phyloP scores from a whole-genome alignment of 345 rosid species.

The Ricinus communis region DNA sequence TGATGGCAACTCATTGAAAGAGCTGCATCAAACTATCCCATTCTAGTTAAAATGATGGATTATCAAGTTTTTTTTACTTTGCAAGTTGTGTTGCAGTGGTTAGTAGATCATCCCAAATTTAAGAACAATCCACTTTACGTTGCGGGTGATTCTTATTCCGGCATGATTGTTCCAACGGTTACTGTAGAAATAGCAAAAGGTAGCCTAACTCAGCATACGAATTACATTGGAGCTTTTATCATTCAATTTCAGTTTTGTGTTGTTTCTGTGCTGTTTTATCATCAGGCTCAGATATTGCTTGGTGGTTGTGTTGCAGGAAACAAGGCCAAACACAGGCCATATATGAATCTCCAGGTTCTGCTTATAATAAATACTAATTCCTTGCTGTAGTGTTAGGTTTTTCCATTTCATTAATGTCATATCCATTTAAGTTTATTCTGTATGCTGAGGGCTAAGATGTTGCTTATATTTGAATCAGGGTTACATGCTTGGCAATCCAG shows the following conservation, averaged over 20 bases:
- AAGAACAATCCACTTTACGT: slow-evolving; percentile 36
- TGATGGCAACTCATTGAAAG: background rate
- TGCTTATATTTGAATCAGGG: slow-evolving; percentile 25
- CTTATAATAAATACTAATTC: background rate
- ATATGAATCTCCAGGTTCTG: slow-evolving; percentile 27
- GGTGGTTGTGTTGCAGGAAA: slow-evolving; percentile 19
- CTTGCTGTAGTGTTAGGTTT: background rate
- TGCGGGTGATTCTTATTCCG: slow-evolving; percentile 48
- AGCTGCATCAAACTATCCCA: background rate
- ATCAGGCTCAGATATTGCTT: background rate
- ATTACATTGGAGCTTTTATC: background rate
- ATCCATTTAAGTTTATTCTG: background rate
- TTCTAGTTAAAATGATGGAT: background rate
- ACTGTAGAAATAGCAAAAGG: slow-evolving; percentile 13
- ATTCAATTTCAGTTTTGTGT: background rate
- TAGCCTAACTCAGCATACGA: background rate
- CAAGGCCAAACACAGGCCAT: slow-evolving; percentile 13
- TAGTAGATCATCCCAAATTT: slow-evolving; percentile 32
- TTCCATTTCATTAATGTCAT: background rate
- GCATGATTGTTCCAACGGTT: slow-evolving; percentile 42
- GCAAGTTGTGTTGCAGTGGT: slow-evolving; percentile 36
- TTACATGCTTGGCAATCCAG: slow-evolving; percentile 32
- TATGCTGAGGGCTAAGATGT: background rate
- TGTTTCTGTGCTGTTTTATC: background rate
- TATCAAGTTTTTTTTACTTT: background rate